Evolutionary conservation across 331 rosid genomes (phyloP).

Genomic region (Stylosanthes scabra): DNA sequence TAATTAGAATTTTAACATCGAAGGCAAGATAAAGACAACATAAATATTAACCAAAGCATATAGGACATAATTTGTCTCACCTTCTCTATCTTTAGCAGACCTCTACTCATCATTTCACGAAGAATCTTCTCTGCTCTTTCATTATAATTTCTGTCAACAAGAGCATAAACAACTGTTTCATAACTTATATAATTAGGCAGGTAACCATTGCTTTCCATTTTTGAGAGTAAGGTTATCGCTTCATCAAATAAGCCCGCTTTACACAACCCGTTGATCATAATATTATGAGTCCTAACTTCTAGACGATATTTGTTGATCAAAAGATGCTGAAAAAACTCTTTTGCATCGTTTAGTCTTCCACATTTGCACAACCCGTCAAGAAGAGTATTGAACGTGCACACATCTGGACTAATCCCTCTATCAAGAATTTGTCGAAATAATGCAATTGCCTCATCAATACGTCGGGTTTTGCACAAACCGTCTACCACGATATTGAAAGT

Average conservation of each 20-base stretch:
- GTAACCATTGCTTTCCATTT: background rate
- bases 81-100: background rate
- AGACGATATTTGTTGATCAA: background rate
- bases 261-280: background rate
- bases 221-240: background rate
- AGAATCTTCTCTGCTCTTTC: background rate
- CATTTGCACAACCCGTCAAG: background rate
- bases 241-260: background rate
- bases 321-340: constrained; percentile 5
- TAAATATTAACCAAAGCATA: too few relatives aligned
- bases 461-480: background rate
- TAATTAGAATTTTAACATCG: too few relatives aligned
- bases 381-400: background rate
- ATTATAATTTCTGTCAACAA: background rate
- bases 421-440: background rate
- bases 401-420: background rate
- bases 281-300: background rate
- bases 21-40: too few relatives aligned
- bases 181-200: background rate
- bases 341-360: background rate
- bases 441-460: background rate
- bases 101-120: background rate
- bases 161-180: background rate
- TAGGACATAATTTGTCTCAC: too few relatives aligned
- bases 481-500: background rate